phyloP scores from a whole-genome alignment of 169 alveolate genomes.

The Eimeria necatrix region DNA sequence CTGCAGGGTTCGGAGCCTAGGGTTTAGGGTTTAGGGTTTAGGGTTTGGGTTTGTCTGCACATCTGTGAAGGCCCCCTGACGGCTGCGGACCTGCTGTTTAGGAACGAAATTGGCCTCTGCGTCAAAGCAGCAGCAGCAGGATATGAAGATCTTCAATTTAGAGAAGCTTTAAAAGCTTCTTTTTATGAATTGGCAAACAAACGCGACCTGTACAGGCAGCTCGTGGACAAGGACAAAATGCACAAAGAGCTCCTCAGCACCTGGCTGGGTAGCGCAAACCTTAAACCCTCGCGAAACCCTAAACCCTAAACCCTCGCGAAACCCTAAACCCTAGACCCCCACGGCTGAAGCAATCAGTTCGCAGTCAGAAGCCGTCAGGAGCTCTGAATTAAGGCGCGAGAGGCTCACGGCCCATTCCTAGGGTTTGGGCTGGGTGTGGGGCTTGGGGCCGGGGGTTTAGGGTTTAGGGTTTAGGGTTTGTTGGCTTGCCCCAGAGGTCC shows the following conservation, averaged over 20 bases:
- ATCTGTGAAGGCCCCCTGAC: slow-evolving; percentile 62
- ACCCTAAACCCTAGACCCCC: too few species aligned
- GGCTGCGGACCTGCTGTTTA: slow-evolving; percentile 88
- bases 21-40: background rate
- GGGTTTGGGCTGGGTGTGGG: background rate
- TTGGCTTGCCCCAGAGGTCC: slow-evolving; percentile 86
- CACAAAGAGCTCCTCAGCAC: slow-evolving; percentile 74
- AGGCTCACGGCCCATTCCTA: background rate
- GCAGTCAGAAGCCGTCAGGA: too few species aligned
- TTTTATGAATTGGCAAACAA: slow-evolving; percentile 90
- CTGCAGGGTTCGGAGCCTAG: background rate
- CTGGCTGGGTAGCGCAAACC: slow-evolving; percentile 64
- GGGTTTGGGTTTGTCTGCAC: slow-evolving; percentile 37
- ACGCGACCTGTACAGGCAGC: slow-evolving; percentile 87
- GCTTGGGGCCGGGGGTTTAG: background rate
- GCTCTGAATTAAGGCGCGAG: background rate
- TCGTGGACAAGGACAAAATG: slow-evolving; percentile 82
- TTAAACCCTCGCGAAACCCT: too few species aligned
- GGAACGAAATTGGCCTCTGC: slow-evolving; percentile 90
- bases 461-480: slow-evolving; percentile 33
- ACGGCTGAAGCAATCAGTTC: too few species aligned
- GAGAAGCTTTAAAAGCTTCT: slow-evolving; percentile 93
- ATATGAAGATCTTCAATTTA: slow-evolving; percentile 87
- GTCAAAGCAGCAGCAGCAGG: slow-evolving; percentile 88
- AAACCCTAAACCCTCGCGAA: too few species aligned